Percentiles rank a stretch among this genome's conserved stretches.
Conservation (phyloP, 1,284 basidiomycete species). For the Garcileccinum viscosum region DNA sequence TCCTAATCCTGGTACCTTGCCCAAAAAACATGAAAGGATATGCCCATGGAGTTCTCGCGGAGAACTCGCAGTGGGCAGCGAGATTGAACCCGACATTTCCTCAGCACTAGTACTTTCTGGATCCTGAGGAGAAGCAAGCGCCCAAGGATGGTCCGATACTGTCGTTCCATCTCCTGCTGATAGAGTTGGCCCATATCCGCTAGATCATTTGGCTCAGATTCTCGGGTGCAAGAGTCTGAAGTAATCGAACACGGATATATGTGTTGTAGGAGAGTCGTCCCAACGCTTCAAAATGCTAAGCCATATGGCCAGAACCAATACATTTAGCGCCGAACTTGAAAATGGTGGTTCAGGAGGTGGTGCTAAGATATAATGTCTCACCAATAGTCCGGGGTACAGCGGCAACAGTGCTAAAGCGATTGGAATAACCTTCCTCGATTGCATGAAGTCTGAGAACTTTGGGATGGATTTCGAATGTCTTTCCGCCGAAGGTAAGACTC, state of each 20-base stretch:
- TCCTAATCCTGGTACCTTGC: too few relatives aligned
- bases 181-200: not conserved
- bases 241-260: too few relatives aligned
- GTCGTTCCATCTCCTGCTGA: not conserved
- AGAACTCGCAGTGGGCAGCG: slow-evolving; percentile 27
- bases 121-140: slow-evolving; percentile 14
- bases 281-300: too few relatives aligned
- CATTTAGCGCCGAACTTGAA: too few relatives aligned
- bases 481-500: not conserved
- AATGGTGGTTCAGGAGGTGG: too few relatives aligned
- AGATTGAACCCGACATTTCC: slow-evolving; percentile 32
- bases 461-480: not conserved
- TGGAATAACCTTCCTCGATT: too few relatives aligned
- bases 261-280: too few relatives aligned
- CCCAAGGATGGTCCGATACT: slow-evolving; percentile 21
- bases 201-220: slow-evolving; percentile 59
- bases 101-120: slow-evolving; percentile 32
- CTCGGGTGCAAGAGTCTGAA: slow-evolving; percentile 52
- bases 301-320: too few relatives aligned
- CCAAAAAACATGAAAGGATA: not conserved
- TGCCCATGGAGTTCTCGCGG: not conserved
- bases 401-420: too few relatives aligned
- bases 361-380: too few relatives aligned
- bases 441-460: too few relatives aligned
- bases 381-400: too few relatives aligned